These are phyloP conservation scores for Globisporangium irregulare DNA, from an alignment of 352 stramenopile genomes.

Conservation along the genomic window DNA sequence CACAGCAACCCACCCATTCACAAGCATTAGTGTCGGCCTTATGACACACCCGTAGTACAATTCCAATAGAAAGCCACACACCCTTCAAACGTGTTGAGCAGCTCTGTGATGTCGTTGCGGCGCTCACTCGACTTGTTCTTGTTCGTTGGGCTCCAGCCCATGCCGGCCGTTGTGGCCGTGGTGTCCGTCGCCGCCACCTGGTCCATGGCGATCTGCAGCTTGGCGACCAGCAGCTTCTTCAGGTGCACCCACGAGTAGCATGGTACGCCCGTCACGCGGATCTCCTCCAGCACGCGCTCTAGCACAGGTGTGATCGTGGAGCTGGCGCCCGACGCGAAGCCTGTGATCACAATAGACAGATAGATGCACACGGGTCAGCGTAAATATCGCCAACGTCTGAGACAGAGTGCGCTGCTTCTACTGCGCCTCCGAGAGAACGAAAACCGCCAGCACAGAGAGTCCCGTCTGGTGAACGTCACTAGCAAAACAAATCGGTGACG, in stretches of 20 bases:
- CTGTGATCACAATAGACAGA: slow-evolving; percentile 20
- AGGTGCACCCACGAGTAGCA: slow-evolving; percentile 75
- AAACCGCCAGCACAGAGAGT: background rate
- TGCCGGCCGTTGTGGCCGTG: slow-evolving; percentile 22
- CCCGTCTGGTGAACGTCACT: background rate
- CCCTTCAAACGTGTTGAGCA: slow-evolving; percentile 64
- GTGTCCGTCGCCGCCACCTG: slow-evolving; percentile 46
- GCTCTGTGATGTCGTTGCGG: slow-evolving; percentile 47
- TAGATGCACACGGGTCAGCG: slow-evolving; percentile 1
- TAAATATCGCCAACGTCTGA: background rate
- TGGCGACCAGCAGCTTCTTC: slow-evolving; percentile 53
- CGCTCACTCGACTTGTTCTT: slow-evolving; percentile 52
- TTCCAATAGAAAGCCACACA: slow-evolving; percentile 12
- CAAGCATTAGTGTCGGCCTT: background rate
- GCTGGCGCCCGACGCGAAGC: slow-evolving; percentile 46
- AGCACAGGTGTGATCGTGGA: slow-evolving; percentile 50
- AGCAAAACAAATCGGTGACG: background rate
- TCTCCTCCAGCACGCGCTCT: slow-evolving; percentile 62
- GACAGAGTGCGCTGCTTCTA: background rate
- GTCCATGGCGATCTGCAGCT: slow-evolving; percentile 58
- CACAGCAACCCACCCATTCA: background rate
- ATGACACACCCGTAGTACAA: background rate
- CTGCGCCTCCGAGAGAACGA: background rate
- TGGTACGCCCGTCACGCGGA: slow-evolving; percentile 60
- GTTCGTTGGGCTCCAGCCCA: slow-evolving; percentile 47